These are phyloP conservation scores for Elsinoe ampelina DNA, from an alignment of 2,329 filamentous ascomycete species.

Conservation along the genomic window DNA sequence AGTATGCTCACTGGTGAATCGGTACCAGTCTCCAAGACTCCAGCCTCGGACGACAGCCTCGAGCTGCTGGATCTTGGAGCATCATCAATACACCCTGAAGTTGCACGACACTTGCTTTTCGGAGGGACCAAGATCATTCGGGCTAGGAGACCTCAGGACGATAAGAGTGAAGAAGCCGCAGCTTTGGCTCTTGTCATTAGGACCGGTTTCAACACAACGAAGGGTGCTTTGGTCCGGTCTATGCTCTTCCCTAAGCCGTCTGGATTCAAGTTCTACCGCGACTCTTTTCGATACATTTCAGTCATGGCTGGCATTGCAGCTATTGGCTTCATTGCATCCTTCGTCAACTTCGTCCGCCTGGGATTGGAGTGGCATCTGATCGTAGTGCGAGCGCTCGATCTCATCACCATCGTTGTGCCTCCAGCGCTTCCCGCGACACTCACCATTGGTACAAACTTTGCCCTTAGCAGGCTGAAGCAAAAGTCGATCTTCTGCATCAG, in stretches of 20 bases:
- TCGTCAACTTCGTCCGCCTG: slow-evolving; percentile 85
- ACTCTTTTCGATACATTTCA: slow-evolving; percentile 94
- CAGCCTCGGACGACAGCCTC: slow-evolving; percentile 73
- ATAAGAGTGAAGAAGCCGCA: slow-evolving; percentile 76
- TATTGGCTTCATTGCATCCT: slow-evolving; percentile 80
- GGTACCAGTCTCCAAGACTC: slow-evolving; percentile 87
- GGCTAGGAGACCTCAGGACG: slow-evolving; percentile 77
- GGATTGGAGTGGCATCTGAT: slow-evolving; percentile 82
- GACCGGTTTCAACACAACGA: slow-evolving; percentile 96
- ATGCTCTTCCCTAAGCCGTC: slow-evolving; percentile 99
- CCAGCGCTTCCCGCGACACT: slow-evolving; percentile 89
- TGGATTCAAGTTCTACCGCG: slow-evolving; percentile 95
- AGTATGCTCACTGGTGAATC: slow-evolving; percentile 98
- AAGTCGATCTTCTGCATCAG: slow-evolving; percentile 97
- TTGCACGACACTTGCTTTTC: slow-evolving; percentile 85
- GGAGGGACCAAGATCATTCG: slow-evolving; percentile 93
- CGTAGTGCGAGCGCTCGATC: slow-evolving; percentile 79
- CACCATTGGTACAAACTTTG: slow-evolving; percentile 95
- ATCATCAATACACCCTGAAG: slow-evolving; percentile 70
- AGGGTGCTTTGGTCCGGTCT: slow-evolving; percentile 86
- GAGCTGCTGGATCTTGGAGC: slow-evolving; percentile 66
- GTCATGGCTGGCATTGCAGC: slow-evolving; percentile 86
- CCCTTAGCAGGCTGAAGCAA: slow-evolving; percentile 71
- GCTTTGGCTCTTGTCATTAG: slow-evolving; percentile 85
- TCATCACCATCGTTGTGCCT: slow-evolving; percentile 96